Percentiles rank a stretch among this genome's conserved stretches.
These are phyloP conservation scores for Jimgerdemannia lactiflua DNA, from an alignment of 192 early-diverging fungal genomes.

Conservation along the genomic window DNA sequence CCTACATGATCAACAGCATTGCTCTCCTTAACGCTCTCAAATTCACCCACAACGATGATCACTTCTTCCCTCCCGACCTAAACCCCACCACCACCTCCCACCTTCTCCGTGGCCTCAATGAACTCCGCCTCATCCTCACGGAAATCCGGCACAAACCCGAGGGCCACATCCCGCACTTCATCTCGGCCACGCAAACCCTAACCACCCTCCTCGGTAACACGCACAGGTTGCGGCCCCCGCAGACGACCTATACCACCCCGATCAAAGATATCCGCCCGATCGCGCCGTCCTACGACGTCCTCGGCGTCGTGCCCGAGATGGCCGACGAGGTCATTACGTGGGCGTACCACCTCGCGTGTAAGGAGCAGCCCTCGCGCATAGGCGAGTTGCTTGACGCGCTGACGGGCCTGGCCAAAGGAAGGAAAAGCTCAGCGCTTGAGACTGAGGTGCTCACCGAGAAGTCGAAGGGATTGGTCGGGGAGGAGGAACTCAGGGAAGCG, in stretches of 20 bases:
- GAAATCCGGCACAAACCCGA: not conserved
- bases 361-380: conserved; percentile 37
- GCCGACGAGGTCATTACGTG: conserved; percentile 45
- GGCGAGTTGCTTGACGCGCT: conserved; percentile 45
- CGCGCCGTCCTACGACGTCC: conserved; percentile 17
- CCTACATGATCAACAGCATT: not conserved
- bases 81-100: conserved; percentile 4
- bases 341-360: conserved; percentile 41
- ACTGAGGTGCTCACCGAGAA: conserved; percentile 46
- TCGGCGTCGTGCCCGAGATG: conserved; percentile 45
- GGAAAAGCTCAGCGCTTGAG: conserved; percentile 33
- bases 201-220: conserved; percentile 3
- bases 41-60: not conserved
- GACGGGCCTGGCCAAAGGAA: conserved; percentile 27
- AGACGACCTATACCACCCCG: not conserved
- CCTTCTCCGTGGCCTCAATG: conserved; percentile 2
- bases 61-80: conserved; percentile 15
- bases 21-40: not conserved
- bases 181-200: conserved; percentile 8
- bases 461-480: conserved; percentile 48
- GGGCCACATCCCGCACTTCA: not conserved
- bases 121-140: not conserved
- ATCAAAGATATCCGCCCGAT: conserved; percentile 15
- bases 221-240: conserved; percentile 1
- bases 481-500: conserved; percentile 36